Evolutionary conservation across 1,284 basidiomycete species (phyloP).

Genomic region (Cryptococcus sp.): DNA sequence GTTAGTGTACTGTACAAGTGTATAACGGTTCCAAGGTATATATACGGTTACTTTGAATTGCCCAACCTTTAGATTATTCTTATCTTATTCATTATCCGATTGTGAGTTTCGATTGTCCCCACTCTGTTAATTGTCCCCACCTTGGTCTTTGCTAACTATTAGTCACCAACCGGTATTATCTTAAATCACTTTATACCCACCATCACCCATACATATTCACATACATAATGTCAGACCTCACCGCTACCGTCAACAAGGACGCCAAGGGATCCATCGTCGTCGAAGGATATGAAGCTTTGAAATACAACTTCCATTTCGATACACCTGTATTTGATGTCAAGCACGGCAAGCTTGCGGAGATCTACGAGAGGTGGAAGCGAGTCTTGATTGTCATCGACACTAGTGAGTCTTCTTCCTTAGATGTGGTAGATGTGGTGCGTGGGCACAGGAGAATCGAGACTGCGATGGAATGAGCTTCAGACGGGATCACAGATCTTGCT

Average conservation of each 20-base stretch:
- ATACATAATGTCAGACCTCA: constrained; percentile 44
- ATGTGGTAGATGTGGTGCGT: too few relatives aligned
- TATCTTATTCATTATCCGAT: too few relatives aligned
- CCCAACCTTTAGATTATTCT: too few relatives aligned
- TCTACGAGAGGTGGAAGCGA: constrained; percentile 50
- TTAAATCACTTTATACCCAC: not conserved
- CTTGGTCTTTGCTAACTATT: not conserved
- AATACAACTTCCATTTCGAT: constrained; percentile 49
- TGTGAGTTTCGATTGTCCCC: not conserved
- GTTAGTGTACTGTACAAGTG: too few relatives aligned
- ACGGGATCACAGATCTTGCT: too few relatives aligned
- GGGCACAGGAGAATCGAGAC: too few relatives aligned
- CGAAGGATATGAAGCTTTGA: constrained; percentile 40
- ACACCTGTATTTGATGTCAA: constrained; percentile 48
- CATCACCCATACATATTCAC: not conserved
- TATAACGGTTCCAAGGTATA: too few relatives aligned
- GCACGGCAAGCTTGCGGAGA: constrained; percentile 46
- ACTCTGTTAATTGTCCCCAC: not conserved
- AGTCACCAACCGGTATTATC: not conserved
- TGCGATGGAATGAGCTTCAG: too few relatives aligned
- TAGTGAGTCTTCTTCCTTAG: constrained; percentile 24
- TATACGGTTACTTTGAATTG: too few relatives aligned
- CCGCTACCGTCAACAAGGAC: constrained; percentile 42
- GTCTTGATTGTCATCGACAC: constrained; percentile 50
- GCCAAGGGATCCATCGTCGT: constrained; percentile 33